Evolutionary conservation across 2,329 filamentous ascomycete species (phyloP).

Genomic region (Aspergillus carbonarius): DNA sequence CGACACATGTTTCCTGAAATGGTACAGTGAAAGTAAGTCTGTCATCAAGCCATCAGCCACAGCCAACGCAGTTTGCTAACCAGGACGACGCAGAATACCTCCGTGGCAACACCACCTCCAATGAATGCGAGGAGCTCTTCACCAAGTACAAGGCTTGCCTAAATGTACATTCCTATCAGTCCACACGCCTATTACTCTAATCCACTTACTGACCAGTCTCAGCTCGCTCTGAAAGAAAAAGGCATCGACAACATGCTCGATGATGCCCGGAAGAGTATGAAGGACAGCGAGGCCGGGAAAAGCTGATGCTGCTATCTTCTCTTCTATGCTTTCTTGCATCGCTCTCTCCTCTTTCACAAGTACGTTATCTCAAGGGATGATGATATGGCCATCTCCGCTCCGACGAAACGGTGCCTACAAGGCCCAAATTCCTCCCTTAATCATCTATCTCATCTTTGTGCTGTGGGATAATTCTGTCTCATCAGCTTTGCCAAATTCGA

Average conservation of each 20-base stretch:
- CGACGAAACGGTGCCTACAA: background rate
- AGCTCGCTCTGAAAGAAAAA: conserved; percentile 83
- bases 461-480: background rate
- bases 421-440: background rate
- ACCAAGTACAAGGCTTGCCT: conserved; percentile 86
- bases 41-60: too few relatives aligned
- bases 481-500: background rate
- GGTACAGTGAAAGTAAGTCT: conserved; percentile 91
- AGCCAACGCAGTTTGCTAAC: background rate
- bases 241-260: conserved; percentile 93
- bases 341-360: background rate
- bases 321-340: background rate
- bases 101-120: conserved; percentile 74
- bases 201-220: background rate
- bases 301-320: conserved; percentile 7
- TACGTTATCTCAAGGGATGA: background rate
- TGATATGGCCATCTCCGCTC: background rate
- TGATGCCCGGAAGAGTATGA: conserved; percentile 84
- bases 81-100: conserved; percentile 70
- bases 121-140: conserved; percentile 85
- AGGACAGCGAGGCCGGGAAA: conserved; percentile 71
- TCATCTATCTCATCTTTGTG: background rate
- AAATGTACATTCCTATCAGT: conserved; percentile 56
- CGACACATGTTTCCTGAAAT: conserved; percentile 96
- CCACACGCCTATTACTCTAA: background rate